Evolutionary conservation across 768 basidiomycete species (phyloP), one percentile per base, ranked within the genome.

Genomic region (Panaeolus cyanescens): DNA sequence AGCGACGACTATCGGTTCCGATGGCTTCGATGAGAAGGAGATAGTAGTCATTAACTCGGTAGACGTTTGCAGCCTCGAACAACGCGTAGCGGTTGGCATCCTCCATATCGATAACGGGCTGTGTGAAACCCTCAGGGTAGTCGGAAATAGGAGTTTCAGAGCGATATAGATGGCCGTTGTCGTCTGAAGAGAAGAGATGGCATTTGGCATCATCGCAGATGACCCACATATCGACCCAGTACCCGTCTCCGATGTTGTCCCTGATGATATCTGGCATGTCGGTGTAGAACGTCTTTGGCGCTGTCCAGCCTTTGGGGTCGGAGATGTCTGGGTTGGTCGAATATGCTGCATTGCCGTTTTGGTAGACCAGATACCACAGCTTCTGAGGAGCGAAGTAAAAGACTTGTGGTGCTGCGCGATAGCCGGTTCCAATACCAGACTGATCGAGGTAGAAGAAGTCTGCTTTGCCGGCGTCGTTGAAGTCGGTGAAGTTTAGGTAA

Each of bases 161-260:
- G 53, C 68, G 68, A 40, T 65, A 67, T 17, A 69, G 59, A 19
- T 69, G 64, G 32, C 68, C 68, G 37, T 69, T 67, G 61, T 65
- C 68, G 59, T 67, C 68, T 3, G 66, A 69, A 0, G 66, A 69
- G 62, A 69, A 69, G 36, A 67, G 64, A 45, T 65, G 62, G 60
- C 68, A 69, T 12, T 57, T 65, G 2, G 62, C 4, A 8, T 58
- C 30, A 60, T 69, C 68, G 45, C 68, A 69, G 40, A 69, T 69
- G 36, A 67, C 68, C 68, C 68, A 69, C 62, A 69, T 64, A 58
- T 69, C 68, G 17, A 69, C 56, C 68, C 66, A 67, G 32, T 64
- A 62, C 7, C 64, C 66, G 32, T 53, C 54, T 1, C 65, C 66
- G 22, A 69, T 69, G 50, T 67, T 65, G 32, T 62, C 55, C 32